Conservation (phyloP, 352 stramenopile species). For the Pythium apleroticum region DNA sequence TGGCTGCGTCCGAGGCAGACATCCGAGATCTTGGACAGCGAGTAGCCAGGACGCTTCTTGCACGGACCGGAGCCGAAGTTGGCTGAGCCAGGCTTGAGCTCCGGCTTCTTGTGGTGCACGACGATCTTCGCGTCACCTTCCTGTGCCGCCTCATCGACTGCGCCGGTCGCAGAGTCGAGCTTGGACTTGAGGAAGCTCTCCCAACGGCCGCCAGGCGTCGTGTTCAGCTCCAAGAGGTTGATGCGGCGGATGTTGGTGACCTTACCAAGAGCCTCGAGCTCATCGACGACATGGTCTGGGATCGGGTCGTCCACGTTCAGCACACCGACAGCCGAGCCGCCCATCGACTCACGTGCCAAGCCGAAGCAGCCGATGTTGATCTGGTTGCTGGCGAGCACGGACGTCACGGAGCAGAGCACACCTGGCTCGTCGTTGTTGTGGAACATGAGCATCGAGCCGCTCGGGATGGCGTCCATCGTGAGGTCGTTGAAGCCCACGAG, state of each 20-base stretch:
- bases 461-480: slow-evolving; percentile 83
- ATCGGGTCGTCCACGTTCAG: slow-evolving; percentile 91
- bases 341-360: slow-evolving; percentile 71
- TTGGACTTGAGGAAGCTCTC: slow-evolving; percentile 59
- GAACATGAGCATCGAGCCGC: slow-evolving; percentile 91
- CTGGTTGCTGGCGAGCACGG: slow-evolving; percentile 87
- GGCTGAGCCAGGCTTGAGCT: slow-evolving; percentile 77
- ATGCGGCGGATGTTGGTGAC: slow-evolving; percentile 87
- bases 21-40: slow-evolving; percentile 84
- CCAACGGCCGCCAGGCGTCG: slow-evolving; percentile 49
- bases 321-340: slow-evolving; percentile 76
- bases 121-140: slow-evolving; percentile 39
- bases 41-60: slow-evolving; percentile 98
- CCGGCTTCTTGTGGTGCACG: slow-evolving; percentile 63
- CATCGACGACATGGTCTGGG: slow-evolving; percentile 79
- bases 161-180: slow-evolving; percentile 25
- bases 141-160: slow-evolving; percentile 3
- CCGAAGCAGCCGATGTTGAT: slow-evolving; percentile 96
- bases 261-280: slow-evolving; percentile 68
- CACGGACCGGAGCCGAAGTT: slow-evolving; percentile 98
- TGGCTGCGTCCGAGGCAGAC: slow-evolving; percentile 94
- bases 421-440: slow-evolving; percentile 95
- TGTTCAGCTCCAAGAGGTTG: slow-evolving; percentile 78
- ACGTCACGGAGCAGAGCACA: slow-evolving; percentile 93
- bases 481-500: slow-evolving; percentile 89